A percentile compares a stretch with the other conserved stretches of the same genome.
Conservation (phyloP, 192 early-diverging fungal genomes). For the Coemansia javaensis region DNA sequence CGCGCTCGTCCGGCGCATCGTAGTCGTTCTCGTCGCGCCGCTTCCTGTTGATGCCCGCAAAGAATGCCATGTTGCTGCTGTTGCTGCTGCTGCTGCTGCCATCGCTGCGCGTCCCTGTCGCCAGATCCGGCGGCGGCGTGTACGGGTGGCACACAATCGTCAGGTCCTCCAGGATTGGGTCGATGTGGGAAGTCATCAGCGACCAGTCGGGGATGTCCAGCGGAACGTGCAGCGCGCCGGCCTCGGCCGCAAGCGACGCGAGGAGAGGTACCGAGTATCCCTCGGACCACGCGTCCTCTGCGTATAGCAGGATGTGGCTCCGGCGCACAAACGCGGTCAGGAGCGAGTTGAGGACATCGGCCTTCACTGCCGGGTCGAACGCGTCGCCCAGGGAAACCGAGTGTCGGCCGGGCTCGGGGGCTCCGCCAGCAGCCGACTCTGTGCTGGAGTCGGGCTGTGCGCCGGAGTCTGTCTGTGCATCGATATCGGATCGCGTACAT, state of each 20-base stretch:
- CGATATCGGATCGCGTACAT: neutral
- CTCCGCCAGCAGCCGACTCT: neutral
- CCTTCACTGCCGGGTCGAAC: constrained; percentile 20
- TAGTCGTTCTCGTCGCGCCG: constrained; percentile 12
- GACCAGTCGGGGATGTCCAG: constrained; percentile 46
- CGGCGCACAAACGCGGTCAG: constrained; percentile 25
- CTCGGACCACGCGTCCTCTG: constrained; percentile 47
- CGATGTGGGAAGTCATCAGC: constrained; percentile 37
- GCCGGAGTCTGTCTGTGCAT: neutral
- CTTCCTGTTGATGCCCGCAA: constrained; percentile 35
- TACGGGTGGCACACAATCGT: constrained; percentile 50
- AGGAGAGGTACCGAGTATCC: constrained; percentile 38
- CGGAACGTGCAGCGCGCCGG: constrained; percentile 20
- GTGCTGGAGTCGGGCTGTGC: neutral
- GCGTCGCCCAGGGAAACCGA: neutral
- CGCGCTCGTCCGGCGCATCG: constrained; percentile 13
- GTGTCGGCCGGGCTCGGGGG: neutral
- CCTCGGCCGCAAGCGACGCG: constrained; percentile 4
- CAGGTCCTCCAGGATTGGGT: constrained; percentile 40
- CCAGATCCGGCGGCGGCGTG: constrained; percentile 42
- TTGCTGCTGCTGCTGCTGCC: constrained; percentile 4
- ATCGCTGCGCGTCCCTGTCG: constrained; percentile 1
- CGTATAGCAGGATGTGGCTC: constrained; percentile 41
- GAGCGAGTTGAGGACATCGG: constrained; percentile 32
- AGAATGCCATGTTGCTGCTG: constrained; percentile 34